phyloP scores from a whole-genome alignment of 1,139 yeast genomes.

The Hansenula sp. region DNA sequence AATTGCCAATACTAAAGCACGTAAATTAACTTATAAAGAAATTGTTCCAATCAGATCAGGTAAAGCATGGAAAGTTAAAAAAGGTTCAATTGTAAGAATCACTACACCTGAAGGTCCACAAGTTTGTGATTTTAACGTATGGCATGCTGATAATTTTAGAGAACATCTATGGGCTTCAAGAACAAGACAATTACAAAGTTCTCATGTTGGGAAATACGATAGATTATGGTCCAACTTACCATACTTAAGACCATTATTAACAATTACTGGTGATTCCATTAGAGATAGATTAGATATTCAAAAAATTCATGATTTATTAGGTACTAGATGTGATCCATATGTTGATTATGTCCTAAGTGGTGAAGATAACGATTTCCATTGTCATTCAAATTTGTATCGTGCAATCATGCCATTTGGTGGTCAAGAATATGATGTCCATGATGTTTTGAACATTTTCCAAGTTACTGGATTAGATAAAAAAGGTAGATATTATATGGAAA shows the following conservation, averaged over 20 bases:
- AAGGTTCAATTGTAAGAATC: conserved; percentile 52
- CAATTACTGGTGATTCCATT: conserved; percentile 58
- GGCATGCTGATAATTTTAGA: conserved; percentile 57
- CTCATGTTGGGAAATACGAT: conserved; percentile 60
- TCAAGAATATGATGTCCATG: conserved; percentile 64
- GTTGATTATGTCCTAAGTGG: conserved; percentile 61
- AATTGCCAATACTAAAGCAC: conserved; percentile 36
- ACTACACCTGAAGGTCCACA: conserved; percentile 69
- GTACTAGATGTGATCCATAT: conserved; percentile 68
- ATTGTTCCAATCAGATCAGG: conserved; percentile 50
- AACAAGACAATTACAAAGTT: conserved; percentile 62
- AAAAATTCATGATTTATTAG: conserved; percentile 55
- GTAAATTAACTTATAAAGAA: conserved; percentile 15
- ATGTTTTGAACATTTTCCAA: conserved; percentile 65
- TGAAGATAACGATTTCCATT: conserved; percentile 61
- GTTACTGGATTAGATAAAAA: conserved; percentile 62
- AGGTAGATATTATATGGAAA: conserved; percentile 68
- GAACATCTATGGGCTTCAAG: conserved; percentile 69
- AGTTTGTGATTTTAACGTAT: conserved; percentile 63
- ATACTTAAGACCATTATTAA: conserved; percentile 56
- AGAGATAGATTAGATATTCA: conserved; percentile 29
- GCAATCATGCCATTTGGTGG: conserved; percentile 57
- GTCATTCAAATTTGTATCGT: conserved; percentile 60
- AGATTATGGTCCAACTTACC: conserved; percentile 64
- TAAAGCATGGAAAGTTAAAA: conserved; percentile 57